These are phyloP conservation scores for Phialophora verrucosa DNA, from an alignment of 2,329 filamentous ascomycete species.

Conservation along the genomic window DNA sequence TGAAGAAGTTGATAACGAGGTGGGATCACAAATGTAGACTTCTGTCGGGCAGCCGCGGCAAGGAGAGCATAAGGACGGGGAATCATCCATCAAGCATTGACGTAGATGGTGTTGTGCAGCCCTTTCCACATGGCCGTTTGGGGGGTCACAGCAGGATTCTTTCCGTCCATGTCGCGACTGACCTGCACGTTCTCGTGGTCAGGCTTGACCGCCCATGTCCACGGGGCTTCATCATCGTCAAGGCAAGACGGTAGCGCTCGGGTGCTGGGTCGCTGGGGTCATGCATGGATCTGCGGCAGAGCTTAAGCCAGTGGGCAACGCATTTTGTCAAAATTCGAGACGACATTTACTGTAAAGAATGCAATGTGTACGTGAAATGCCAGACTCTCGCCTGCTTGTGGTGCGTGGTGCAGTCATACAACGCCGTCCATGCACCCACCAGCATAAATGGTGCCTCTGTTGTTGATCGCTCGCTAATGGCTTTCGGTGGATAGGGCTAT, in stretches of 20 bases:
- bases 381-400: not conserved
- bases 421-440: not conserved
- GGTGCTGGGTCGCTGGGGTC: not conserved
- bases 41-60: not conserved
- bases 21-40: not conserved
- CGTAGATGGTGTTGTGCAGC: not conserved
- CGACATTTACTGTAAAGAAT: not conserved
- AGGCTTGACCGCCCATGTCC: not conserved
- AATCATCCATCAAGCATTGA: not conserved
- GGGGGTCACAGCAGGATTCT: not conserved
- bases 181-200: not conserved
- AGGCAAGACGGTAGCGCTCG: not conserved
- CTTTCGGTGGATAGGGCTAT: not conserved
- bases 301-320: not conserved
- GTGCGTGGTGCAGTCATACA: not conserved
- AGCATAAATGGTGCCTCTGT: not conserved
- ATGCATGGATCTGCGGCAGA: not conserved
- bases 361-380: not conserved
- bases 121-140: not conserved
- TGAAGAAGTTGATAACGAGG: not conserved
- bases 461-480: constrained; percentile 7
- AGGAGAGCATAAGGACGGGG: not conserved
- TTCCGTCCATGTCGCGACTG: not conserved
- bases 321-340: not conserved
- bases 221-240: not conserved